phyloP scores from a whole-genome alignment of 495 filamentous ascomycete genomes.

The Penicillium steckii region DNA sequence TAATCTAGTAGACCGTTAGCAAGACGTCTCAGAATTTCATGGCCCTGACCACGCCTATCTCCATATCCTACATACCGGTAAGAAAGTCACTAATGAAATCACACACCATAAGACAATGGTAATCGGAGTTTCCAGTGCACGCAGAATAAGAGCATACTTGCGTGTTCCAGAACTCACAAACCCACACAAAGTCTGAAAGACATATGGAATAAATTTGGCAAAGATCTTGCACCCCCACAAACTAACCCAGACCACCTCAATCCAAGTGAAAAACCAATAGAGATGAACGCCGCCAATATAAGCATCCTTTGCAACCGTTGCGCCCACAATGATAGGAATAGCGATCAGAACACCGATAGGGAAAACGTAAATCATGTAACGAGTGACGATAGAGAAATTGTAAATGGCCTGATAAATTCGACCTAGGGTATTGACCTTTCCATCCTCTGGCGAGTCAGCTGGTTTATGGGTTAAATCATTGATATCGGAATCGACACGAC shows the following conservation, averaged over 20 bases:
- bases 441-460: slow-evolving; percentile 52
- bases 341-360: slow-evolving; percentile 76
- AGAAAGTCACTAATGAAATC: slow-evolving; percentile 75
- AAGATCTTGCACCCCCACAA: slow-evolving; percentile 86
- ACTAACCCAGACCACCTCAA: slow-evolving; percentile 85
- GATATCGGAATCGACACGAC: slow-evolving; percentile 47
- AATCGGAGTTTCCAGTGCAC: slow-evolving; percentile 77
- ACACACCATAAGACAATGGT: slow-evolving; percentile 87
- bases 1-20: slow-evolving; percentile 41
- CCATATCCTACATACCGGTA: slow-evolving; percentile 47
- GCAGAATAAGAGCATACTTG: slow-evolving; percentile 85
- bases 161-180: slow-evolving; percentile 88
- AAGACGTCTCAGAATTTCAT: no score
- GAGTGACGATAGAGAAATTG: slow-evolving; percentile 79
- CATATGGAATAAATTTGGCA: slow-evolving; percentile 69
- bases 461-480: slow-evolving; percentile 44
- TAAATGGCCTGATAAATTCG: slow-evolving; percentile 80
- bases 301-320: slow-evolving; percentile 49
- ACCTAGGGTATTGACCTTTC: slow-evolving; percentile 78
- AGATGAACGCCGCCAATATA: slow-evolving; percentile 65
- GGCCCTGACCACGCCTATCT: no score
- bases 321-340: slow-evolving; percentile 76
- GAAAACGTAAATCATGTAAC: slow-evolving; percentile 85
- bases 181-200: slow-evolving; percentile 87
- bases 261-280: slow-evolving; percentile 83